Evolutionary conservation across 1,139 yeast species (phyloP), one percentile per base, ranked within the genome.

Genomic region (Lodderomyces jiufengensis): DNA sequence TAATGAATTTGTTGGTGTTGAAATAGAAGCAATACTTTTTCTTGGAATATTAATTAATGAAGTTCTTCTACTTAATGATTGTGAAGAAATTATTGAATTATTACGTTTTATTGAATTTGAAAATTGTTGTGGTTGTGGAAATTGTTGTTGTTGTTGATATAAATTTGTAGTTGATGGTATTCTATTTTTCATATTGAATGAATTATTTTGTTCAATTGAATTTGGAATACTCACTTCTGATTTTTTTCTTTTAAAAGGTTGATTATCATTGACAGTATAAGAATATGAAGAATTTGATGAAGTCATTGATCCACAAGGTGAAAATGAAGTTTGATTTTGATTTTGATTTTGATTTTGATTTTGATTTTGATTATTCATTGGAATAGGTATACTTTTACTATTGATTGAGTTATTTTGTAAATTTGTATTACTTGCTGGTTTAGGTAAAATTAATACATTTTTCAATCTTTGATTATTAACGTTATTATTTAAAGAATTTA

Each of bases 401-500:
- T 30, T 14, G 8, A 13, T 16, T 14, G 42, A 34, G 4, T 43
- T 32, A 15, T 34, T 31, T 20, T 5, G 7, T 5, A 43, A 32
- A 31, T 38, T 40, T 9, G 43, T 31, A 18, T 41, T 33, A 33
- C 46, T 28, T 35, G 43, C 38, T 1, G 74, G 74, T 50, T 68
- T 69, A 6, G 75, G 75, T 27, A 68, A 50, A 29, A 69, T 70
- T 35, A 66, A 52, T n/a, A 69, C 61, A 42, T 69, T 68, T 45
- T 66, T 67, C 38, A 56, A 60, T 38, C 70, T 46, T 12, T 50
- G 40, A 22, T 34, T 18, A 18, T 18, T 18, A 5, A 18, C 5
- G 7, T 18, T 18, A 18, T 18, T 37, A 3, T 47, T 43, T 12
- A 40, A 27, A 12, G 34, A 33, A 15, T 26, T 27, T 13, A 27